Evolutionary conservation across 2,329 filamentous ascomycete species (phyloP), one percentile per base, ranked within the genome.

Genomic region (Sporothrix variecibatus): DNA sequence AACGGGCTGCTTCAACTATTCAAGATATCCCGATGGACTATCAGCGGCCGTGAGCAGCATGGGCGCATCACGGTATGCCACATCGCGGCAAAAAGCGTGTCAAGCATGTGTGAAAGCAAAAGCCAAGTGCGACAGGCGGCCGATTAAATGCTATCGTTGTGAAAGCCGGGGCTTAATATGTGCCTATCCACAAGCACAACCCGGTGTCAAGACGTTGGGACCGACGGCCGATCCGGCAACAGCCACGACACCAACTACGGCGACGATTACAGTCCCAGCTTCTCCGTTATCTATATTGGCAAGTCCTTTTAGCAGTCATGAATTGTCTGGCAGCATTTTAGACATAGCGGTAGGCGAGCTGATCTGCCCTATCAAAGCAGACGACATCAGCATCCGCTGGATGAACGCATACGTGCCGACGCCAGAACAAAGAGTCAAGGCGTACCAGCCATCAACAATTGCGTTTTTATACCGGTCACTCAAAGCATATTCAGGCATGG

Each of bases 381-480:
- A 86, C 31, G 82, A 83, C 20, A 86, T 87, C 68, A 82, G 81
- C 15, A 86, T 85, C 56, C 85, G 86, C 12, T 88, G 86, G 86
- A 78, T 87, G 34, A 83, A 86, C 43, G 78, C 82, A 1, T 87
- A 83, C 49, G 82, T 87, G 5, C 85, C 86, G 0, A 74, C 84
- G 0, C 82, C 84, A 0, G 83, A 82, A 2, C 85, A 87, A 68
- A 80, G 76, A 3, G 73, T 80, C 43, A 87, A 87, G 74, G 72
- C 80, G 0, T 87, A 86, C 72, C 81, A 83, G 0, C 71, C 80
- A 0, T 78, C 75, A 9, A 80, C 86, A 3, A 81, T 79, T 0
- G 75, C 78, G 0, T 86, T 86, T 49, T 82, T 86, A 9, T 81
- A 79, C 62, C 79, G 81, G 3, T 80, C 85, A 3, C 79, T 87